Base-by-base conservation (phyloP, 139 green algal genomes). In the Microglena sp. region DNA sequence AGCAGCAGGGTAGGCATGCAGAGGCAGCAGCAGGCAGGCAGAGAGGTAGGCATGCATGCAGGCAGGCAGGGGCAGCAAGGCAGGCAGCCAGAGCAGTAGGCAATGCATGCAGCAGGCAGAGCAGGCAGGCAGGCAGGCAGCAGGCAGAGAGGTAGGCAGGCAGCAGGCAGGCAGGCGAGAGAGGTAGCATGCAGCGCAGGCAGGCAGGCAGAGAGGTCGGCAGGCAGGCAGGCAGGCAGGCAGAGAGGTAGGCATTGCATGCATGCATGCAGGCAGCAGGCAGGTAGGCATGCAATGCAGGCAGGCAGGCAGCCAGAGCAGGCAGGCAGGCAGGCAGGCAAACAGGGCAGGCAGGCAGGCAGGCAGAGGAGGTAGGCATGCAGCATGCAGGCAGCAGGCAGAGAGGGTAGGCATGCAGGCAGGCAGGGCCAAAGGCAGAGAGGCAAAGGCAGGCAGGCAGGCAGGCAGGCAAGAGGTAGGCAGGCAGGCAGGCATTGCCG, bases 181-280 rank as follows among this genome's bases (percentile, higher is more conserved):
- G 15, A 50, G 40, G 40, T 18, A 50, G 40, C 40, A 50, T 50
- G 40, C 15, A 50, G 40, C 18, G 18, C n/a, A n/a, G n/a, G n/a
- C n/a, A 50, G 40, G 15, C 11, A 18, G 15, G 18, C 18, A 18
- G 40, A 50, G 40, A 11, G 18, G 40, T 50, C 40, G 18, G 40
- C 40, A 50, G 40, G 40, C 40, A 50, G 40, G 40, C 40, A 50
- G 40, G 40, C 40, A 50, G 40, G 40, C 40, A 50, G 40, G 40
- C 40, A 50, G 40, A 18, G 15, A 50, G 40, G 40, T 18, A 50
- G 40, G 40, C 40, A 50, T 11, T 11, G 40, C 40, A 50, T 11
- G 40, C 40, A 50, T 11, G 40, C 40, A 50, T 11, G 40, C 11
- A 11, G 40, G 40, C 40, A 50, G 40, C 40, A 50, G 40, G 40